Evolutionary conservation across 1,284 basidiomycete genomes (phyloP), one percentile per base, ranked within the genome.

Genomic region (Microbotryum intermedium): DNA sequence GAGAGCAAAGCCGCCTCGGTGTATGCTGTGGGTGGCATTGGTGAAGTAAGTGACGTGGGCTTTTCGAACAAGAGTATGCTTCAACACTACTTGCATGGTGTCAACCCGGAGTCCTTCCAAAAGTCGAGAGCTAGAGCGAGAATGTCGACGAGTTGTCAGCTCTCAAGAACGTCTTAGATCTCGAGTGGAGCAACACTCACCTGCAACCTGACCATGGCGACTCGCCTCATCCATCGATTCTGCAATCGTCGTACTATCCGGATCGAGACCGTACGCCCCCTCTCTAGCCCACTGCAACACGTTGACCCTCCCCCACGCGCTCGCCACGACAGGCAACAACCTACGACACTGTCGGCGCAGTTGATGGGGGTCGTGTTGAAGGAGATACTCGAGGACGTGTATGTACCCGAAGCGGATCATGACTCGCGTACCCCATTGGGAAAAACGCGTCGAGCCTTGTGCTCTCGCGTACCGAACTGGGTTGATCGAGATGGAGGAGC

Each of bases 341-440:
- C 58, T 45, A 16, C 64, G 52, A 51, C 67, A 67, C 25, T 68
- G 51, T 18, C n/a, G 11, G 51, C 62, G 60, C 10, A 71, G 45
- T 28, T 70, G 66, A 2, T 25, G 46, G 23, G 61, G 81, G 70
- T 87, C 82, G 47, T 83, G 78, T 6, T 77, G 79, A 71, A 84
- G 79, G 69, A 87, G 79, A 69, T 82, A 84, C 66, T 87, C 82
- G 55, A 90, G 81, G 25, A 88, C 80, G 66, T 84, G 79, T 53
- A 87, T 81, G 71, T 87, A 86, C 58, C 80, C 83, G 69, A 90
- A 87, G 28, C 86, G 82, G 53, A 89, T 77, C 55, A 81, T 81
- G 46, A 57, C 56, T 23, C 80, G 77, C 4, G 83, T 84, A 39
- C 87, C 84, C 60, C 84, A 78, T 59, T 80, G 82, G 1, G 86